Conservation (phyloP, 805 yeast genomes). For the Barnettozyma sp. region DNA sequence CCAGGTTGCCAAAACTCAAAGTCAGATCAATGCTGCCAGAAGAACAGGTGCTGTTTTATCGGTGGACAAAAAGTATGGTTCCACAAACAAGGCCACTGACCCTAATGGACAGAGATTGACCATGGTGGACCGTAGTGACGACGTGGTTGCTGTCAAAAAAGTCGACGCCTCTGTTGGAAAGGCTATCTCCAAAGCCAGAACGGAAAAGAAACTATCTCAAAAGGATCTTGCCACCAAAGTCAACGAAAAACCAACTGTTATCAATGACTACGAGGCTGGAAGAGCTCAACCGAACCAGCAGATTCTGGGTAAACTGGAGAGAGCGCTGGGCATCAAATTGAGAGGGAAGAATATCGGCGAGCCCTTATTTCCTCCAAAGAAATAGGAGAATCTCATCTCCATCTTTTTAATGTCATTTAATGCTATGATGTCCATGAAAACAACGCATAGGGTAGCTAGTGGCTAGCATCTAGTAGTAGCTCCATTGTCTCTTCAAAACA, state of each 20-base stretch:
- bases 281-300: constrained; percentile 97
- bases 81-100: constrained; percentile 51
- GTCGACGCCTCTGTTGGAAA: constrained; percentile 80
- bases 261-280: constrained; percentile 95
- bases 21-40: constrained; percentile 87
- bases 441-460: no score
- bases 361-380: constrained; percentile 53
- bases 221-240: constrained; percentile 94
- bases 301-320: constrained; percentile 82
- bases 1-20: constrained; percentile 69
- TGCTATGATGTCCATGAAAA: no score
- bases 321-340: constrained; percentile 89
- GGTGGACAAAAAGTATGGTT: constrained; percentile 88
- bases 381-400: constrained; percentile 23
- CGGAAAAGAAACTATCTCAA: constrained; percentile 83
- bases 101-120: constrained; percentile 95
- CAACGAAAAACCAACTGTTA: constrained; percentile 91
- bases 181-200: constrained; percentile 78
- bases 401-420: constrained; percentile 2
- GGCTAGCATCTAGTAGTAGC: no score
- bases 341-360: constrained; percentile 95
- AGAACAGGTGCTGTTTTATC: constrained; percentile 84
- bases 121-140: constrained; percentile 88
- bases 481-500: no score
- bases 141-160: constrained; percentile 88